A percentile compares a stretch with the other conserved stretches of the same genome.
Evolutionary conservation across 176 grass and related monocot genomes (phyloP).

Genomic region (Oryza officinalis): DNA sequence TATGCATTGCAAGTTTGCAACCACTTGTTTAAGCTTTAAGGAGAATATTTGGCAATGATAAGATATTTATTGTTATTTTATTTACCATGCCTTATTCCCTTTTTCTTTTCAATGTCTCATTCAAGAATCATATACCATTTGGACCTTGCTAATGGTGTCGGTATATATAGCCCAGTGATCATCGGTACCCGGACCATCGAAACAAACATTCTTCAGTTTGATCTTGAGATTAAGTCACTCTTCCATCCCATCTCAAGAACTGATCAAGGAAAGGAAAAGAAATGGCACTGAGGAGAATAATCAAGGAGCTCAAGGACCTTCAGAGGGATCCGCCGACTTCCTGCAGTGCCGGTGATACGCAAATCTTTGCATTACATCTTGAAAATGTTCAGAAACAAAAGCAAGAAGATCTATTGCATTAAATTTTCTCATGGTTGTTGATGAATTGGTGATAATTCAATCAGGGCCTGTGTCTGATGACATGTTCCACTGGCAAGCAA

Average conservation of each 20-base stretch:
- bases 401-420: background rate
- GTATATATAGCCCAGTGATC: constrained; percentile 24
- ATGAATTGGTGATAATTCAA: background rate
- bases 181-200: constrained; percentile 19
- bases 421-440: background rate
- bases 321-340: constrained; percentile 89
- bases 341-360: constrained; percentile 72
- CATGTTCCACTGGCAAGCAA: constrained; percentile 97
- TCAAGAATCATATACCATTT: constrained; percentile 56
- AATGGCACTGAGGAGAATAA: constrained; percentile 79
- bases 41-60: constrained; percentile 56
- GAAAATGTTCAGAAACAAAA: background rate
- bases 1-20: constrained; percentile 12
- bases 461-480: constrained; percentile 77
- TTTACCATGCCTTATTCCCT: constrained; percentile 9
- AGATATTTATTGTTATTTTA: background rate
- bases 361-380: background rate
- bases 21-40: constrained; percentile 41
- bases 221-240: background rate
- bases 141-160: background rate
- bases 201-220: constrained; percentile 14
- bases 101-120: constrained; percentile 39
- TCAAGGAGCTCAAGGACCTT: constrained; percentile 93
- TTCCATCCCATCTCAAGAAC: background rate
- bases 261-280: background rate